Evolutionary conservation across 1,284 basidiomycete species (phyloP).

Genomic region (Marasmius tenuissimus): DNA sequence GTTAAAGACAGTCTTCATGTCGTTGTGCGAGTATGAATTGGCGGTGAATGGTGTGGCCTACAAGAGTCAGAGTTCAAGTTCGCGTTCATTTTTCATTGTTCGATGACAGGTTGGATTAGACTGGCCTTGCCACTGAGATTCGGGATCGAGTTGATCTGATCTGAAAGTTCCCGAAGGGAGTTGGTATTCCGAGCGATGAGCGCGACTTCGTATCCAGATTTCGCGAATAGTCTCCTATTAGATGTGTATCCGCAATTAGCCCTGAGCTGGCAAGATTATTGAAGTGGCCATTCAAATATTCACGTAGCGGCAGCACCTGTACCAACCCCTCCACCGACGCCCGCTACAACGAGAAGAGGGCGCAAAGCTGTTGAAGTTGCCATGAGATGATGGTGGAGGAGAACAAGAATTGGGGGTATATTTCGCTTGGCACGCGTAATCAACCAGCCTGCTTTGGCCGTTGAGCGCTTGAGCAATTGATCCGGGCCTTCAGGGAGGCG

Average conservation of each 20-base stretch:
- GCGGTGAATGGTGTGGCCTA: slow-evolving; percentile 66
- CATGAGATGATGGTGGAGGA: neutral
- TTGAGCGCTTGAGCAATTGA: too few species aligned
- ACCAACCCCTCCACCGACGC: slow-evolving; percentile 54
- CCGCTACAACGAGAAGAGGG: slow-evolving; percentile 31
- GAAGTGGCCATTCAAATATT: slow-evolving; percentile 25
- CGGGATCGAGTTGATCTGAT: slow-evolving; percentile 47
- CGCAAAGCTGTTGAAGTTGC: neutral
- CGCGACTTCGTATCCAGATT: slow-evolving; percentile 67
- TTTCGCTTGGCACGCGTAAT: neutral
- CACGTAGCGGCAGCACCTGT: slow-evolving; percentile 69
- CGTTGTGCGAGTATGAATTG: slow-evolving; percentile 50
- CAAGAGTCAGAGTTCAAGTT: neutral
- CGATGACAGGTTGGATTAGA: neutral
- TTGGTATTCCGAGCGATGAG: slow-evolving; percentile 63
- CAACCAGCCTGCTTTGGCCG: too few species aligned
- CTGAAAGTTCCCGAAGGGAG: slow-evolving; percentile 48
- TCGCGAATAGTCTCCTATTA: slow-evolving; percentile 58
- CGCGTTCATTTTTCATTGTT: neutral
- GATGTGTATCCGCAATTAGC: neutral
- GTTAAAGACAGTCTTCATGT: slow-evolving; percentile 54
- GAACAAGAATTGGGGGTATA: neutral
- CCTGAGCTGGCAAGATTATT: slow-evolving; percentile 6
- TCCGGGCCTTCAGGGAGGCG: too few species aligned
- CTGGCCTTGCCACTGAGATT: slow-evolving; percentile 56